phyloP scores from a whole-genome alignment of 225 moss, liverwort and hornwort genomes.

The Asterella californica region DNA sequence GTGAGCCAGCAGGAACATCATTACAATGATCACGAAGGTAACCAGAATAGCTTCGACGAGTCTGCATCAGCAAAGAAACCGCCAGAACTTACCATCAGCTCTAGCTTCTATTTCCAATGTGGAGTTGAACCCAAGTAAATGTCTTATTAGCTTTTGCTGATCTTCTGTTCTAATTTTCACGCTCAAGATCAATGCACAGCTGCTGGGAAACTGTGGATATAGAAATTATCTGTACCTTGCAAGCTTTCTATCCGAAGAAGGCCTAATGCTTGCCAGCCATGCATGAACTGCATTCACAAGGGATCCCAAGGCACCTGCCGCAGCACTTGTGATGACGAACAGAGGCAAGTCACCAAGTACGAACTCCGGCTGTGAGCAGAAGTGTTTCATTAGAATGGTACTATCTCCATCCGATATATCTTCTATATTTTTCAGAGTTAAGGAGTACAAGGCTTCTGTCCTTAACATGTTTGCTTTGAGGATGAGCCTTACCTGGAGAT shows the following conservation, averaged over 20 bases:
- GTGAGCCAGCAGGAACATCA: slow-evolving; percentile 66
- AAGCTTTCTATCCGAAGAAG: slow-evolving; percentile 52
- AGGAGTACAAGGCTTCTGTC: neutral
- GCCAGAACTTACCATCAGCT: neutral
- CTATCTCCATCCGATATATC: neutral
- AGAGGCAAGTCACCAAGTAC: slow-evolving; percentile 65
- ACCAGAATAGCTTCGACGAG: slow-evolving; percentile 67
- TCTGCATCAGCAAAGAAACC: slow-evolving; percentile 33
- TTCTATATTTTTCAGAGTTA: neutral
- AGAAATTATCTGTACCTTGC: slow-evolving; percentile 37
- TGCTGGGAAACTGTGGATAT: neutral
- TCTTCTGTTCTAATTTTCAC: neutral
- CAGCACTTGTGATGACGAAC: slow-evolving; percentile 67
- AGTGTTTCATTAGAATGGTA: neutral
- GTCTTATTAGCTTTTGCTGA: neutral
- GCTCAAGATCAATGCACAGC: neutral
- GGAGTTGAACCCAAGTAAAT: neutral
- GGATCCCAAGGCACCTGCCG: slow-evolving; percentile 71
- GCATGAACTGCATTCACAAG: slow-evolving; percentile 71
- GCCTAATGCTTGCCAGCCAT: slow-evolving; percentile 58
- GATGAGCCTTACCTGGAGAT: slow-evolving; percentile 47
- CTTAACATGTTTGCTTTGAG: neutral
- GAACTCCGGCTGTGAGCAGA: slow-evolving; percentile 59
- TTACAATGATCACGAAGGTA: slow-evolving; percentile 54
- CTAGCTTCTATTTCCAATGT: neutral